Evolutionary conservation across 2,329 filamentous ascomycete genomes (phyloP), one percentile per base, ranked within the genome.

Genomic region (Aspergillus sp.): DNA sequence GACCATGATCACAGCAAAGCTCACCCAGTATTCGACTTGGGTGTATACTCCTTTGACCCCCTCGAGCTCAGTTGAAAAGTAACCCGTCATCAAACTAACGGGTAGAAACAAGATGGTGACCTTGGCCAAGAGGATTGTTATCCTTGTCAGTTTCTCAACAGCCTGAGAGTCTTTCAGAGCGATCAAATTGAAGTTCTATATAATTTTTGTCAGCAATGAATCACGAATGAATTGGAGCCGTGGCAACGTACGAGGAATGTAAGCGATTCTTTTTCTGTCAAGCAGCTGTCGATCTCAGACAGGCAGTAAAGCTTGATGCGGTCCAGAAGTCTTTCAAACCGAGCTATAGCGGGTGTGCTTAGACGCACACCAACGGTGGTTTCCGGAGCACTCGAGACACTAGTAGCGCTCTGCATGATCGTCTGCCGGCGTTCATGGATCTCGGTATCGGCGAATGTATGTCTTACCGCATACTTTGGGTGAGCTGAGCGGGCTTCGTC

Each of bases 91-190:
- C 53, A 92, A 83, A 66, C 85, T 89, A 63, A 92, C 88, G 0
- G 90, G 90, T 59, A 92, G 81, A 77, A 93, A 93, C 55, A 92
- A 80, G 46, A 92, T 90, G 13, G 88, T 91, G 6, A 90, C 85
- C 72, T 93, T 92, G 51, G 89, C 89, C 11, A 93, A 81, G 5
- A 93, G 79, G 4, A 91, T 86, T 3, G 90, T 91, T 65, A 89
- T 88, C 60, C 89, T 82, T 0, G 89, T 92, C 22, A 93, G 82
- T 22, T 88, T 84, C 62, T 91, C 89, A 11, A 91, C 90, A 4
- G 87, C 86, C 65, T 87, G 85, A 0, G 89, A 91, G 74, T 92
- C 89, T 72, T 90, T 91, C 70, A 92, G 87, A 19, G 89, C 87
- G 61, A 90, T 91, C 65, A 93, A 83, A 73, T 90, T 91, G 81